Evolutionary conservation across 345 rosid genomes (phyloP), one percentile per base, ranked within the genome.

Genomic region (Kandelia obovata): DNA sequence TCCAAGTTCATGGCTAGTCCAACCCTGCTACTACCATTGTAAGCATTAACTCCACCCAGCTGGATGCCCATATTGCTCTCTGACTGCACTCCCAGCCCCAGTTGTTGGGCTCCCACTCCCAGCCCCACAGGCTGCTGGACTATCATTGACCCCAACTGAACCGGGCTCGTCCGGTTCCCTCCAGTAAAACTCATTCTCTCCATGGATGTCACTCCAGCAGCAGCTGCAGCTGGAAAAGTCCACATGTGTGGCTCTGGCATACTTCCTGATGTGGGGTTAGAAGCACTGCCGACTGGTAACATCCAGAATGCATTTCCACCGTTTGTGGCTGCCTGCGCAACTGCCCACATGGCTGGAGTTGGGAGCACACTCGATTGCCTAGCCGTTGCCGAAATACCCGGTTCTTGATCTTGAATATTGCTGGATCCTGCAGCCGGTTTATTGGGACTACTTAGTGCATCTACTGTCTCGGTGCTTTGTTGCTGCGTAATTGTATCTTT

Each of bases 281-380:
- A 65, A 46, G 83, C 79, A 5, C 75, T 46, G 25, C 85, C 84
- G 28, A 90, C 84, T 0, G 96, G 93, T 25, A 90, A 78, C 96
- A 90, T 90, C 96, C 96, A 90, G 69, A 90, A 88, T 19, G 87
- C 82, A 62, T 80, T 88, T 30, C 89, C 89, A 30, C 96, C 89
- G 60, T 85, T 88, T 1, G 88, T 64, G 7, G 85, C 74, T 5
- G 84, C 80, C 15, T 85, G 82, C 0, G 87, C 83, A 51, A 86
- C 83, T 21, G 91, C 93, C 96, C 96, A 90, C 91, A 90, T 86
- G 31, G 89, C 87, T 1, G 87, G 75, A 69, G 86, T 73, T 0
- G 89, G 80, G 15, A 82, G 31, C 35, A 77, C 71, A 67, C 75
- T 81, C 23, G 88, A 27, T 32, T 53, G 66, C 49, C 49, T 13